Evolutionary conservation across 257 asterid genomes (phyloP).

Genomic region (Salvia hispanica): DNA sequence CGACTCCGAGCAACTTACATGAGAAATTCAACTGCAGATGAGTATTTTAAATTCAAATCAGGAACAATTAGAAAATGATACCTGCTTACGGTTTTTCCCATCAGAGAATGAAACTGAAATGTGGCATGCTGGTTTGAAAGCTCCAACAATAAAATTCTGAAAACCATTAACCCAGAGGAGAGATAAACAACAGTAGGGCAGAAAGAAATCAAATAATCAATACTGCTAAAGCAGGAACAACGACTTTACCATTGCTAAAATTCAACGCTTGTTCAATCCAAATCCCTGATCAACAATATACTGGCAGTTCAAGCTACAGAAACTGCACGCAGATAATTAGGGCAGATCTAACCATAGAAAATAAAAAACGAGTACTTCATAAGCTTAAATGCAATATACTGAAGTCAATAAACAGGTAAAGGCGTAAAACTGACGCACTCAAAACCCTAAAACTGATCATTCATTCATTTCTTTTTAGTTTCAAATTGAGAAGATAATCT

Average conservation of each 20-base stretch:
- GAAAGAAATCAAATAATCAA: not conserved
- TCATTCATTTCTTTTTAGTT: conserved; percentile 12
- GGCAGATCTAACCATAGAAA: conserved; percentile 29
- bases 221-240: conserved; percentile 19
- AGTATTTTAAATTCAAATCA: conserved; percentile 14
- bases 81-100: conserved; percentile 88
- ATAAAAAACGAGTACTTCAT: conserved; percentile 14
- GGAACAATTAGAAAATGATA: conserved; percentile 29
- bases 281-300: conserved; percentile 34
- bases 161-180: not conserved
- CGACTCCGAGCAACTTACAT: not conserved
- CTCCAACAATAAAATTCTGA: conserved; percentile 89
- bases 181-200: not conserved
- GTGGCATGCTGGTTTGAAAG: conserved; percentile 92
- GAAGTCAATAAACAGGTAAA: not conserved
- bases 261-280: conserved; percentile 28
- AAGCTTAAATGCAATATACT: conserved; percentile 30
- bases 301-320: conserved; percentile 35
- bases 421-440: not conserved
- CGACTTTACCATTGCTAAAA: conserved; percentile 44
- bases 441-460: conserved; percentile 41
- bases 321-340: conserved; percentile 32
- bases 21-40: not conserved
- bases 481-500: not conserved
- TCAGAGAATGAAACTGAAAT: conserved; percentile 68